Conservation (phyloP, 2,329 filamentous ascomycete genomes). For the Cadophora sp. region DNA sequence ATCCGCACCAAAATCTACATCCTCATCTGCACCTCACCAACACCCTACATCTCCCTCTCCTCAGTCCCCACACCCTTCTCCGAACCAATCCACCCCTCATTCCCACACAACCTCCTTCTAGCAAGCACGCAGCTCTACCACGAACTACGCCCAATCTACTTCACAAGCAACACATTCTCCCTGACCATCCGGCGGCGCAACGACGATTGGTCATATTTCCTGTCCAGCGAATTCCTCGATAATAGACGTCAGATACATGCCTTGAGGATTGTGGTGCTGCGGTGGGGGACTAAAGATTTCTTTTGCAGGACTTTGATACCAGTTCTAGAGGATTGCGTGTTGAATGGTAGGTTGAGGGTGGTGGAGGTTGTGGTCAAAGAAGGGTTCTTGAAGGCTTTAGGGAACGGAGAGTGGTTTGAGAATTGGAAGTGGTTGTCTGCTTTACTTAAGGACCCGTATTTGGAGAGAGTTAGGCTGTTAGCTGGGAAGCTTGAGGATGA, state of each 20-base stretch:
- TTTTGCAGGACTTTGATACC: slow-evolving; percentile 32
- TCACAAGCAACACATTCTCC: slow-evolving; percentile 37
- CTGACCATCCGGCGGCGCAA: slow-evolving; percentile 32
- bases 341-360: slow-evolving; percentile 39
- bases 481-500: slow-evolving; percentile 19
- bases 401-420: slow-evolving; percentile 23
- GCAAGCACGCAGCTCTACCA: slow-evolving; percentile 39
- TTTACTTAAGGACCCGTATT: slow-evolving; percentile 38
- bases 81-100: slow-evolving; percentile 23
- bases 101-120: slow-evolving; percentile 39
- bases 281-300: slow-evolving; percentile 40
- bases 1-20: slow-evolving; percentile 41
- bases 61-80: neutral
- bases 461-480: slow-evolving; percentile 29
- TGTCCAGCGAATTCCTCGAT: slow-evolving; percentile 30
- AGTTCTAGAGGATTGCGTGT: slow-evolving; percentile 37
- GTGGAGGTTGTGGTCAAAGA: slow-evolving; percentile 38
- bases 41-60: slow-evolving; percentile 17
- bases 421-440: slow-evolving; percentile 30
- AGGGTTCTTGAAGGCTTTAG: slow-evolving; percentile 15
- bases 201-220: slow-evolving; percentile 30
- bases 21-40: slow-evolving; percentile 24
- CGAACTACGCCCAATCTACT: slow-evolving; percentile 41
- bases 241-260: slow-evolving; percentile 34
- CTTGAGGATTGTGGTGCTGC: slow-evolving; percentile 28